phyloP scores from a whole-genome alignment of 495 filamentous ascomycete species.

The Geopyxis carbonaria region DNA sequence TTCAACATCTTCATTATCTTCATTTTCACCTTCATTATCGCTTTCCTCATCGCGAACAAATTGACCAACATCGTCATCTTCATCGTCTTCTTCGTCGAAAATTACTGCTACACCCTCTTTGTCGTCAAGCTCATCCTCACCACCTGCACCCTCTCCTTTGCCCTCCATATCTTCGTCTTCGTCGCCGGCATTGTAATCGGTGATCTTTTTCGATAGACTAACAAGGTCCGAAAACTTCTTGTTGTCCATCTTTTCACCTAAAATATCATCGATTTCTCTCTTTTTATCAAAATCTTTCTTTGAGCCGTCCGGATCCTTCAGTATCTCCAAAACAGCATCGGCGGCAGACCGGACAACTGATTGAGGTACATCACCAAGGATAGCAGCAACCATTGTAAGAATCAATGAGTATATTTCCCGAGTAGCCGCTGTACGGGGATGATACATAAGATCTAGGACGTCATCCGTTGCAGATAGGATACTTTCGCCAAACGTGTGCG shows the following conservation, averaged over 20 bases:
- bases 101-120: slow-evolving; percentile 92
- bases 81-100: slow-evolving; percentile 85
- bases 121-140: slow-evolving; percentile 60
- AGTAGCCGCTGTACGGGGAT: slow-evolving; percentile 79
- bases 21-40: slow-evolving; percentile 37
- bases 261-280: slow-evolving; percentile 84
- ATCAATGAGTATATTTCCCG: slow-evolving; percentile 93
- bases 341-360: slow-evolving; percentile 89
- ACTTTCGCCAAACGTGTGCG: slow-evolving; percentile 54
- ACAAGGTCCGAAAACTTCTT: slow-evolving; percentile 96
- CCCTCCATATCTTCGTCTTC: slow-evolving; percentile 80
- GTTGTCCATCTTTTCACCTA: slow-evolving; percentile 62
- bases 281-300: slow-evolving; percentile 98
- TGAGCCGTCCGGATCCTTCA: slow-evolving; percentile 67
- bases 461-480: slow-evolving; percentile 75
- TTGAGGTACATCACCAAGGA: slow-evolving; percentile 83
- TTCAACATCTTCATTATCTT: slow-evolving; percentile 35
- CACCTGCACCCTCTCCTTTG: slow-evolving; percentile 40
- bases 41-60: slow-evolving; percentile 44
- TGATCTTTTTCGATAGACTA: slow-evolving; percentile 96
- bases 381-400: slow-evolving; percentile 68
- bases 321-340: slow-evolving; percentile 72
- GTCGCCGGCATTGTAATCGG: slow-evolving; percentile 93
- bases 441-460: slow-evolving; percentile 66
- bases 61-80: slow-evolving; percentile 62